Evolutionary conservation across 108 stramenopile species (phyloP), one percentile per base, ranked within the genome.

Genomic region (Pseudonitzschia delicatissima): DNA sequence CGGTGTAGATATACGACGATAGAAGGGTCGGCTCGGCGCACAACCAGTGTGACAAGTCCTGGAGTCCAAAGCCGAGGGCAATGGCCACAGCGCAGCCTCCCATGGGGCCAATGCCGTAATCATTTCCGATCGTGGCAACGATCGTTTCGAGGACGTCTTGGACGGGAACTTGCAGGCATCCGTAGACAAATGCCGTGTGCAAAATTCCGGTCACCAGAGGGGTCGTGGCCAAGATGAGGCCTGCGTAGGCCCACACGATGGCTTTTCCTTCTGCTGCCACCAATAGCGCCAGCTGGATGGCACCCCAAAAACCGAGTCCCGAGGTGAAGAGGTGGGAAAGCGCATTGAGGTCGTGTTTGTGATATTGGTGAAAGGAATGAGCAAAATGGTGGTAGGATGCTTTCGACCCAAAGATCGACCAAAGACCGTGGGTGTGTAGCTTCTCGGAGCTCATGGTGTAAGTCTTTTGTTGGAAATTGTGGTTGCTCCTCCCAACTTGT

Each of bases 291-390:
- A 78, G 53, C 35, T 68, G 69, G 28, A 82, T 31, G 17, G 74
- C 74, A 33, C 82, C 82, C 82, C 82, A 82, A 17, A 82, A 32
- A 17, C 77, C 82, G 11, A 82, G 37, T 12, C 74, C 72, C 4
- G 82, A 78, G 18, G 82, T 82, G 51, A 69, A 62, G 8, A 82
- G 31, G 53, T 82, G 82, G 28, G 61, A 26, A 15, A 72, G 45
- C 31, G 70, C 77, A 55, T 82, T 82, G 33, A 78, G 39, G 42
- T 78, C 77, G 64, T 82, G 82, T 53, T 75, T 74, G 74, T 82
- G 82, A 58, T 58, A 82, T 28, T 73, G 73, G 64, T 82, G 82
- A 49, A 82, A 82, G 15, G 78, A 69, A 40, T 57, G 34, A 13
- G 77, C 69, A 28, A 82, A 57, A 42, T 78, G 50, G n/a, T 62